Conservation (phyloP, 805 yeast species). For the Myxozyma monticola region DNA sequence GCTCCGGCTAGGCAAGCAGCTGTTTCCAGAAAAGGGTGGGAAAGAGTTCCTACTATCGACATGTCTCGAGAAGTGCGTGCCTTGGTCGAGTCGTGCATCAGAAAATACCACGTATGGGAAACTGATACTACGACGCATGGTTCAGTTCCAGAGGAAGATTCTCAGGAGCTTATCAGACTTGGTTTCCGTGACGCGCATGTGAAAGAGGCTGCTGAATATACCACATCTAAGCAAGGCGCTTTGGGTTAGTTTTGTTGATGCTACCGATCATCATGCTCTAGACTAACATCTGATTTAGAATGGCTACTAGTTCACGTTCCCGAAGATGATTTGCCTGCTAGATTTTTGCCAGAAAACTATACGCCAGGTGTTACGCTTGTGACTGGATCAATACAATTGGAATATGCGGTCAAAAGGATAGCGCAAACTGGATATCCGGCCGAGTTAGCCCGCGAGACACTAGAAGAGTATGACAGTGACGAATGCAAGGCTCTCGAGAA, state of each 20-base stretch:
- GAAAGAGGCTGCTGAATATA: conserved; percentile 65
- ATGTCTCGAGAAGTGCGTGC: conserved; percentile 64
- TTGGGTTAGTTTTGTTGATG: conserved; percentile 35
- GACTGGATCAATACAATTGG: conserved; percentile 51
- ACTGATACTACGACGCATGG: not conserved
- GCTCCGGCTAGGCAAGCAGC: conserved; percentile 2
- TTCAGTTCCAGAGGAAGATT: conserved; percentile 8
- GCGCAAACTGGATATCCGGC: conserved; percentile 68
- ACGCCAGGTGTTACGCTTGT: conserved; percentile 37
- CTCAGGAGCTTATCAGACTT: conserved; percentile 44
- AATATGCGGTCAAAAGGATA: conserved; percentile 59
- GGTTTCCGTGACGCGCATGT: conserved; percentile 75
- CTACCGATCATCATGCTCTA: not conserved
- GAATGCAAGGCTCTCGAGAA: conserved; percentile 20
- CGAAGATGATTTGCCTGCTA: conserved; percentile 82
- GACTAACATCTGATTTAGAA: conserved; percentile 38
- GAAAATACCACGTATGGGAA: conserved; percentile 38
- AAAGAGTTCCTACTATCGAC: conserved; percentile 64
- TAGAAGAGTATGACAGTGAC: conserved; percentile 43
- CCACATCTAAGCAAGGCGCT: conserved; percentile 49
- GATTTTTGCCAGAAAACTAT: conserved; percentile 38
- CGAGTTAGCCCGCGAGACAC: conserved; percentile 56
- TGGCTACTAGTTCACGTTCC: conserved; percentile 89
- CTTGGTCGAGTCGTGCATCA: conserved; percentile 60
- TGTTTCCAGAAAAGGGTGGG: conserved; percentile 60